A percentile compares a stretch with the other conserved stretches of the same genome.
Conservation (phyloP, 106 monocot genomes). For the Dendrobium officinale region DNA sequence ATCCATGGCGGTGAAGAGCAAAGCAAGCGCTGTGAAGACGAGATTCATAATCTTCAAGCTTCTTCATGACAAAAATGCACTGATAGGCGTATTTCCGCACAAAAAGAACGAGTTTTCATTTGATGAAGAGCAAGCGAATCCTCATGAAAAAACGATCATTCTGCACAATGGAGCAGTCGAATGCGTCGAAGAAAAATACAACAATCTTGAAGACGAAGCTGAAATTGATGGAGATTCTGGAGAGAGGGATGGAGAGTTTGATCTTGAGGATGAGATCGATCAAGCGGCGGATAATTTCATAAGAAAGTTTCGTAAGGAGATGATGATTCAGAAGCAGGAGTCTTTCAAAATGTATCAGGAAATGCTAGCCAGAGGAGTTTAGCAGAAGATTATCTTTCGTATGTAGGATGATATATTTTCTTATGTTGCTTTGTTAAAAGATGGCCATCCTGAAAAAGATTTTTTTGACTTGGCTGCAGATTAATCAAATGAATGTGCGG, state of each 20-base stretch:
- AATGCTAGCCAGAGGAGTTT: constrained; percentile 38
- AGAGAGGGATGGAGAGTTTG: constrained; percentile 16
- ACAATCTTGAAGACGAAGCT: not conserved
- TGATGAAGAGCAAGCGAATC: not conserved
- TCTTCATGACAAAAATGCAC: constrained; percentile 42
- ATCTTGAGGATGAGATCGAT: constrained; percentile 44
- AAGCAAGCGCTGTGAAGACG: constrained; percentile 35
- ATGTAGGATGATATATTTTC: too few relatives aligned
- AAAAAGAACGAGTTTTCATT: not conserved
- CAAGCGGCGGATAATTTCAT: constrained; percentile 52
- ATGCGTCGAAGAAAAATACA: not conserved
- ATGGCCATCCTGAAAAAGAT: too few relatives aligned
- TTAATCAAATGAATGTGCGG: too few relatives aligned
- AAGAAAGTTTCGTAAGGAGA: constrained; percentile 45
- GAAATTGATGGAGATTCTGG: not conserved
- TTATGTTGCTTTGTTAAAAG: too few relatives aligned
- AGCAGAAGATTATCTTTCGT: not conserved
- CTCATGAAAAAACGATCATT: not conserved
- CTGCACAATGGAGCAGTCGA: not conserved
- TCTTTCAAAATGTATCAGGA: constrained; percentile 63
- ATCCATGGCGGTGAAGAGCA: too few relatives aligned
- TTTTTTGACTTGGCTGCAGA: too few relatives aligned
- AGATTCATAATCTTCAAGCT: constrained; percentile 42
- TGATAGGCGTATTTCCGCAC: constrained; percentile 29
- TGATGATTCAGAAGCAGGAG: constrained; percentile 54